Base-by-base conservation (phyloP, 768 basidiomycete species). In the Serendipita sp. region DNA sequence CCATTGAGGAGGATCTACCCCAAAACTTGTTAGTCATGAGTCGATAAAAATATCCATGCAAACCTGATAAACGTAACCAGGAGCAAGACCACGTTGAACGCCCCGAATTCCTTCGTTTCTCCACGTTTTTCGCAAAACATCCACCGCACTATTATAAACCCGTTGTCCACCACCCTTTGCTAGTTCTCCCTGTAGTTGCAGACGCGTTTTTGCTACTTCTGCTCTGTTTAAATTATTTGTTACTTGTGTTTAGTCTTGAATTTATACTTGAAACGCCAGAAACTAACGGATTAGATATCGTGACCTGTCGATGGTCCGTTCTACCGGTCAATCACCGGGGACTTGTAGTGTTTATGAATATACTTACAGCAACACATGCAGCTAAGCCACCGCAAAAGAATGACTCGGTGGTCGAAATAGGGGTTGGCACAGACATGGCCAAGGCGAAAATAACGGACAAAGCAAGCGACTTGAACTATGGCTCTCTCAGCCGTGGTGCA, bases 181-280 rank as follows among this genome's bases (percentile, higher is more conserved):
- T 10, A 99, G 82, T 74, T 98, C 96, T 30, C 95, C 96, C 72
- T 98, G 93, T 30, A 99, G 81, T 73, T 99, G 96, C 62, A 99
- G 76, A 64, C 95, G 86, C 46, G 96, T 98, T 76, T 98, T 98
- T 51, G 89, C 88, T 24, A 93, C 91, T 70, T 74, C 73, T 46
- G 68, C 67, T 45, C 68, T 69, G 65, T 67, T 67, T 38, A 60
- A 45, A 51, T 51, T 16, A 41, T 41, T 5, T 41, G 13, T 41
- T 41, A 5, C 38, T 7, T 41, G 8, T 8, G 8, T 51, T 51
- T 18, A n/a, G 34, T 35, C 65, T 63, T 65, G 16, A 16, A 37
- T 16, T 10, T 24, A 24, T 62, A 1, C 8, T 45, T 28, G 24
- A 11, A 38, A 60, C 10, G 16, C 24, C 38, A 5, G 7, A 30